Evolutionary conservation across 2,329 filamentous ascomycete genomes (phyloP).

Genomic region (Thielaviopsis punctulata): DNA sequence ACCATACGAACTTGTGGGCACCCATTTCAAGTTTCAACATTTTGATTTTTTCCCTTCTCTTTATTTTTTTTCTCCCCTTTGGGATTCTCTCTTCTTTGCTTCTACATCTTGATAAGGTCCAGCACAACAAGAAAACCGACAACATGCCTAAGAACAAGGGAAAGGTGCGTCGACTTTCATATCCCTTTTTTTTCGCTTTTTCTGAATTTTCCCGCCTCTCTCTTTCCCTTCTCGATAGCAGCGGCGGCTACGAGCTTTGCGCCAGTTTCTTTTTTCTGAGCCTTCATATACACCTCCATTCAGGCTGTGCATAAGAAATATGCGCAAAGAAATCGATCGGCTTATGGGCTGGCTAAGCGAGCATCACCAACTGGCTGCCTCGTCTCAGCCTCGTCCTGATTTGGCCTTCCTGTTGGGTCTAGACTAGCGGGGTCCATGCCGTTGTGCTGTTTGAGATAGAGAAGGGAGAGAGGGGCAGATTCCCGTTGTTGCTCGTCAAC

Average conservation of each 20-base stretch:
- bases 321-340: not conserved
- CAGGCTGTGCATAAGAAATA: not conserved
- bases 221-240: not conserved
- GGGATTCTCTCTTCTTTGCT: not conserved
- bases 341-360: not conserved
- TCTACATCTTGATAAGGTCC: not conserved
- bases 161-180: slow-evolving; percentile 49
- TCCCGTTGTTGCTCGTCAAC: too few relatives aligned
- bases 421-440: not conserved
- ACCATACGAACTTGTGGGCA: not conserved
- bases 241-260: too few relatives aligned
- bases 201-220: not conserved
- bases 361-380: not conserved
- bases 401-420: not conserved
- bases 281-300: not conserved
- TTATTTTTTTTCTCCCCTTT: not conserved
- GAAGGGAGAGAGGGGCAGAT: too few relatives aligned
- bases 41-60: not conserved
- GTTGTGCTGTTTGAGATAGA: too few relatives aligned
- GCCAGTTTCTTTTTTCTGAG: too few relatives aligned
- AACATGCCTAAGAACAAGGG: slow-evolving; percentile 99
- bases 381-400: not conserved
- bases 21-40: slow-evolving; percentile 1
- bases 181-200: not conserved
- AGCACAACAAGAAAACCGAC: slow-evolving; percentile 11